Evolutionary conservation across 306 rosid species (phyloP), one percentile per base, ranked within the genome.

Genomic region (Sphenostylis stenocarpa): DNA sequence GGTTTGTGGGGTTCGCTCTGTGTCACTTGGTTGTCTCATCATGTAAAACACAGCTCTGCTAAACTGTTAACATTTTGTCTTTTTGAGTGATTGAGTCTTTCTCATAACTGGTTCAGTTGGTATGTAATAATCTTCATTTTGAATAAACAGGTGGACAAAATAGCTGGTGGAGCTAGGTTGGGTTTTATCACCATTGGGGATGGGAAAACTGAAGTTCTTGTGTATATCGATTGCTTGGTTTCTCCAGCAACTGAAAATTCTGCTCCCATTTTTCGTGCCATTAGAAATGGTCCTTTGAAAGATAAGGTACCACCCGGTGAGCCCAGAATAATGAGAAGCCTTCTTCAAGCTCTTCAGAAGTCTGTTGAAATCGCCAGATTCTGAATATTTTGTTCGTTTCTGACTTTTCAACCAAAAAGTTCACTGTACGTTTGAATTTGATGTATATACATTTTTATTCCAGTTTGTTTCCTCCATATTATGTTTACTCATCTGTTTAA

Each of bases 321-420:
- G 67, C 92, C 97, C 14, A 90, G 99, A 78, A 90, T 95, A 38
- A 95, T 95, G 97, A 88, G 96, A 76, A 92, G 96, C 69, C 97
- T 92, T 75, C 84, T 88, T 72, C 58, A 62, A 76, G 99, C 99
- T 79, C 93, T 95, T 48, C 81, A 89, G 82, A 92, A 86, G 76
- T 90, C 97, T 0, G 92, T 95, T 84, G 84, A 89, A 83, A 95
- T 95, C 4, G 84, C 97, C 24, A 83, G 77, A 80, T 75, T 88
- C 65, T 90, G 85, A 89, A 63, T 47, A 4, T 65, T 20, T 23
- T 28, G 2, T 24, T 26, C 2, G 31, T 7, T 62, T 44, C 9
- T 31, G 6, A 26, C 66, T 60, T 41, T 77, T 52, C 43, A 72
- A 57, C 23, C 48, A 63, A 56, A 55, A 31, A 33, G 14, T 20